Percentiles rank a stretch among this genome's conserved stretches.
Evolutionary conservation across 345 rosid genomes (phyloP).

Genomic region (Lepidium aucheri): DNA sequence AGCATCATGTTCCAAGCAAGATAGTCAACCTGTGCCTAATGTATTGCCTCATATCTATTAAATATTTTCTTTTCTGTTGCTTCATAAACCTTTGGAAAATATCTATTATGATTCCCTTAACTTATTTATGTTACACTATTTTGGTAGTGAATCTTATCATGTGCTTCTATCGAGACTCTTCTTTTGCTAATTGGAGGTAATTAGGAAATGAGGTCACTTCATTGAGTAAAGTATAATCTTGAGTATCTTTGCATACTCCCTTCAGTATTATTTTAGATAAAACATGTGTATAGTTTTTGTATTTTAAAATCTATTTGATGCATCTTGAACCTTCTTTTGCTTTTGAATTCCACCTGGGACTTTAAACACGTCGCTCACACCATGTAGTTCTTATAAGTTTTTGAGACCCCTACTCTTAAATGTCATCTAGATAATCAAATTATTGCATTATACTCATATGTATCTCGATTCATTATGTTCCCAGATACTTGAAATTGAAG

Average conservation of each 20-base stretch:
- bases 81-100: background rate
- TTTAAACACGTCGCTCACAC: background rate
- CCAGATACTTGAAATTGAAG: constrained; percentile 34
- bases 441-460: background rate
- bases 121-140: background rate
- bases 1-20: constrained; percentile 23
- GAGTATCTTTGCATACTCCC: background rate
- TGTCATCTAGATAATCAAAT: background rate
- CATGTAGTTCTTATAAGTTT: background rate
- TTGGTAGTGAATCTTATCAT: background rate
- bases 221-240: background rate
- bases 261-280: background rate
- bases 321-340: background rate
- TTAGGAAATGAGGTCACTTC: background rate
- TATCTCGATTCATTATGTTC: constrained; percentile 4
- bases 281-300: background rate
- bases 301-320: background rate
- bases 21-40: background rate
- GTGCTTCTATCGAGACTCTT: background rate
- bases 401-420: background rate
- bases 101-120: background rate
- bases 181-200: background rate
- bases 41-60: background rate
- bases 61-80: background rate
- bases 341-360: constrained; percentile 2